Evolutionary conservation across 2,329 filamentous ascomycete genomes (phyloP).

Genomic region (Lecanicillium sp.): DNA sequence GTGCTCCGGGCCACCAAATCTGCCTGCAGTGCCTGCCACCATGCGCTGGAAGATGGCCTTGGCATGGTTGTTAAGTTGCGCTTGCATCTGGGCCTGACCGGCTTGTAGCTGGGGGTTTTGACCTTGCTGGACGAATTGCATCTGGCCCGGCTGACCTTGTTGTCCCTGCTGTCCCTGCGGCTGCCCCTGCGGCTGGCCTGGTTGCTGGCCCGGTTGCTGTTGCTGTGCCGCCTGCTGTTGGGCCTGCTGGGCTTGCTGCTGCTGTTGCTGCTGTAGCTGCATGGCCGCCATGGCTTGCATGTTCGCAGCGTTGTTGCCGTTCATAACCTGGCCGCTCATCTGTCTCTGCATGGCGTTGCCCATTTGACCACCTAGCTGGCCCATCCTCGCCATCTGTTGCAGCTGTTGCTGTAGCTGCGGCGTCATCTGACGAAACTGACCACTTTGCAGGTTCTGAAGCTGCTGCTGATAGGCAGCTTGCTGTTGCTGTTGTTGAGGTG

Average conservation of each 20-base stretch:
- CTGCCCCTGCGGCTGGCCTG: conserved; percentile 2
- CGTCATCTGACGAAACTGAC: conserved; percentile 28
- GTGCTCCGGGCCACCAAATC: conserved; percentile 36
- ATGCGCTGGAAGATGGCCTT: conserved; percentile 34
- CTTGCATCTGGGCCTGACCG: conserved; percentile 20
- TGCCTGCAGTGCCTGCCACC: conserved; percentile 27
- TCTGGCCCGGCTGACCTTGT: conserved; percentile 22
- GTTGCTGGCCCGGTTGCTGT: conserved; percentile 23
- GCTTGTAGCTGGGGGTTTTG: background rate
- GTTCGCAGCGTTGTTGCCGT: conserved; percentile 20
- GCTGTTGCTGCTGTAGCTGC: conserved; percentile 28
- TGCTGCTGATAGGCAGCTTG: conserved; percentile 39
- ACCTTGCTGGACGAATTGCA: conserved; percentile 18
- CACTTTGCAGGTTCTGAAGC: conserved; percentile 36
- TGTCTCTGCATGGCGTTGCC: conserved; percentile 34
- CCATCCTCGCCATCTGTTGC: conserved; percentile 32
- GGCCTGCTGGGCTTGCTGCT: conserved; percentile 24
- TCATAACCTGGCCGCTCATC: conserved; percentile 29
- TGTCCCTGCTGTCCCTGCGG: conserved; percentile 23
- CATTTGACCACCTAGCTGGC: conserved; percentile 27
- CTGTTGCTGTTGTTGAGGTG: conserved; percentile 35
- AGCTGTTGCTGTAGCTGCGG: conserved; percentile 34
- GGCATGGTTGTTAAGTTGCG: conserved; percentile 29
- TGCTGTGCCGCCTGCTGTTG: conserved; percentile 29
- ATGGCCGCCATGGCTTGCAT: conserved; percentile 27